A percentile compares a stretch with the other conserved stretches of the same genome.
These are phyloP conservation scores for Cyberlindnera misumaiensis DNA, from an alignment of 805 yeast species.

Conservation along the genomic window DNA sequence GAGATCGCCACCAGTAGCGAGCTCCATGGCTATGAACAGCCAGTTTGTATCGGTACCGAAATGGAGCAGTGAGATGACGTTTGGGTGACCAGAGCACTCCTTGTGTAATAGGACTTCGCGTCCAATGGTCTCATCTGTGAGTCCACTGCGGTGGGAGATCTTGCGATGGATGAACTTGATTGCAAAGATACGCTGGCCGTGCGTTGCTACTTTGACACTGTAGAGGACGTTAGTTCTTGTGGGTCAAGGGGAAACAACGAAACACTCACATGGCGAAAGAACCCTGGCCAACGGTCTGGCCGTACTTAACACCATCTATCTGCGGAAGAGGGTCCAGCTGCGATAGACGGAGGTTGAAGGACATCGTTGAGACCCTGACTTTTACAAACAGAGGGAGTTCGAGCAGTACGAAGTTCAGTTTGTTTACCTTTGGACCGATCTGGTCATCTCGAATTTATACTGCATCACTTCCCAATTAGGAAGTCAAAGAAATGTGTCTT, in stretches of 20 bases:
- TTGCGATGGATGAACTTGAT: conserved; percentile 48
- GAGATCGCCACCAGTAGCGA: conserved; percentile 69
- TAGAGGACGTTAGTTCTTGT: background rate
- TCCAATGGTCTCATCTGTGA: conserved; percentile 35
- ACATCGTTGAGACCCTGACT: conserved; percentile 4
- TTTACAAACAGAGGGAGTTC: background rate
- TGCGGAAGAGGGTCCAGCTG: conserved; percentile 43
- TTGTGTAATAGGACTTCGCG: conserved; percentile 56
- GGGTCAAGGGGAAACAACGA: background rate
- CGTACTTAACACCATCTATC: conserved; percentile 39
- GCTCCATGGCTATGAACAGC: conserved; percentile 61
- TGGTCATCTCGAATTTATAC: background rate
- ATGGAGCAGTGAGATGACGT: conserved; percentile 48
- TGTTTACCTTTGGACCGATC: conserved; percentile 9
- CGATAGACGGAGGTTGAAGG: conserved; percentile 30
- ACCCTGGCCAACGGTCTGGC: conserved; percentile 58
- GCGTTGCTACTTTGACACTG: conserved; percentile 44
- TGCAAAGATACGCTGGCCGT: conserved; percentile 39
- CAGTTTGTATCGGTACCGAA: conserved; percentile 50
- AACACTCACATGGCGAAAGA: conserved; percentile 49
- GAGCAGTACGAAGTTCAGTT: background rate
- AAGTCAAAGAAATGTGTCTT: conserved; percentile 1
- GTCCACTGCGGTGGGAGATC: conserved; percentile 29
- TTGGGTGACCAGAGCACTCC: conserved; percentile 50
- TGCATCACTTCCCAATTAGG: conserved; percentile 2